Percentiles rank a stretch among this genome's conserved stretches.
phyloP scores from a whole-genome alignment of 78 protist genomes.

The Emiliania huxleyi region DNA sequence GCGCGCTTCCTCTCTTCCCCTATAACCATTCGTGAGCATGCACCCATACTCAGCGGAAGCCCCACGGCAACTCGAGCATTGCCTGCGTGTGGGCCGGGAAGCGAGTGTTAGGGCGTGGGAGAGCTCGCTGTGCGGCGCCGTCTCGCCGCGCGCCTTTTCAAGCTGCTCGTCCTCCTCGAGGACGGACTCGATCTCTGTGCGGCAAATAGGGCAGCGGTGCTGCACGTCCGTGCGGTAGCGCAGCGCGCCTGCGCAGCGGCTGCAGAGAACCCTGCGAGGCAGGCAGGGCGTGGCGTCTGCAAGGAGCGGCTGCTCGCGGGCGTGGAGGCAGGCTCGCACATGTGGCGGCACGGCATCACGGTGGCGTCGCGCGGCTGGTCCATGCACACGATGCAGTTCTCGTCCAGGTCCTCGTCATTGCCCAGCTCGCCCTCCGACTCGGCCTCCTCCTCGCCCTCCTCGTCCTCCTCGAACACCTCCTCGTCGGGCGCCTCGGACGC shows the following conservation, averaged over 20 bases:
- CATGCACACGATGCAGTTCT: not conserved
- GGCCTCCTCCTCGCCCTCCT: too few species aligned
- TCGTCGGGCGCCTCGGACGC: too few species aligned
- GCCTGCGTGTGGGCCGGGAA: too few species aligned
- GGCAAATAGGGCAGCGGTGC: not conserved
- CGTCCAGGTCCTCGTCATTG: not conserved
- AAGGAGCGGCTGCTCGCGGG: not conserved
- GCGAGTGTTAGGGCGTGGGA: too few species aligned
- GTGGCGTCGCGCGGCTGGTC: slow-evolving; percentile 60
- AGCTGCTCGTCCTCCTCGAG: not conserved
- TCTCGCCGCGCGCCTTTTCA: too few species aligned
- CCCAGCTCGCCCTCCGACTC: too few species aligned
- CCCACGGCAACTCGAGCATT: not conserved
- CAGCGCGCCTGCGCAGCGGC: not conserved
- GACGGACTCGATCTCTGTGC: not conserved
- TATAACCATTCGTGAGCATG: too few species aligned
- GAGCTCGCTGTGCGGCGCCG: too few species aligned
- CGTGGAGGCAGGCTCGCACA: slow-evolving; percentile 59
- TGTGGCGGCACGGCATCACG: slow-evolving; percentile 84
- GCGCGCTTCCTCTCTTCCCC: too few species aligned
- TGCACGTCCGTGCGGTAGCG: not conserved
- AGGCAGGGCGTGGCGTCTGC: not conserved
- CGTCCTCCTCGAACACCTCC: too few species aligned
- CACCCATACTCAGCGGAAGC: not conserved
- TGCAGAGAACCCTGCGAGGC: not conserved